Evolutionary conservation across 352 stramenopile genomes (phyloP).

Genomic region (Elongisporangium prolatum): DNA sequence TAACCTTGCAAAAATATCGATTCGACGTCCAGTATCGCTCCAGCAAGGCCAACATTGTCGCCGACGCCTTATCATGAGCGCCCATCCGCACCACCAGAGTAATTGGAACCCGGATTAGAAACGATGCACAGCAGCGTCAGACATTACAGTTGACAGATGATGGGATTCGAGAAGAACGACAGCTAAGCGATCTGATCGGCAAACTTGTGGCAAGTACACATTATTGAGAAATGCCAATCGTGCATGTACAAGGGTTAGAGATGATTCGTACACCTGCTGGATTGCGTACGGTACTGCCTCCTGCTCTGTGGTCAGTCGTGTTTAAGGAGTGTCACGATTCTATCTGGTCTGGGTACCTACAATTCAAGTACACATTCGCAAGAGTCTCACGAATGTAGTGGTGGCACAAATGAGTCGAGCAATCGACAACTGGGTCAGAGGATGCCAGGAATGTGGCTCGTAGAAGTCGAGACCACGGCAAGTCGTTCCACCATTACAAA

Average conservation of each 20-base stretch:
- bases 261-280: neutral
- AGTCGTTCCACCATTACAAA: no score
- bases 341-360: constrained; percentile 2
- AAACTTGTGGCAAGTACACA: neutral
- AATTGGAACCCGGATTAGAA: no score
- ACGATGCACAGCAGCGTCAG: no score
- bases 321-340: constrained; percentile 6
- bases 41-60: constrained; percentile 9
- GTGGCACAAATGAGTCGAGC: neutral
- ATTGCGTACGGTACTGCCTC: neutral
- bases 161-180: neutral
- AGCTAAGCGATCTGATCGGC: no score
- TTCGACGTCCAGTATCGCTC: constrained; percentile 12
- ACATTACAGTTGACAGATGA: constrained; percentile 1
- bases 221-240: neutral
- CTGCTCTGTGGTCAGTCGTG: neutral
- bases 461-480: no score
- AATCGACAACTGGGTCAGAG: neutral
- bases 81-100: no score
- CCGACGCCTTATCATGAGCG: constrained; percentile 15
- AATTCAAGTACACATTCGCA: neutral
- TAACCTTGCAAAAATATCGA: constrained; percentile 17
- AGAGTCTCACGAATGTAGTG: neutral
- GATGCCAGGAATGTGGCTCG: no score
- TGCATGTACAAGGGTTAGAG: neutral